phyloP scores from a whole-genome alignment of 352 stramenopile genomes.

The Globisporangium nunn region DNA sequence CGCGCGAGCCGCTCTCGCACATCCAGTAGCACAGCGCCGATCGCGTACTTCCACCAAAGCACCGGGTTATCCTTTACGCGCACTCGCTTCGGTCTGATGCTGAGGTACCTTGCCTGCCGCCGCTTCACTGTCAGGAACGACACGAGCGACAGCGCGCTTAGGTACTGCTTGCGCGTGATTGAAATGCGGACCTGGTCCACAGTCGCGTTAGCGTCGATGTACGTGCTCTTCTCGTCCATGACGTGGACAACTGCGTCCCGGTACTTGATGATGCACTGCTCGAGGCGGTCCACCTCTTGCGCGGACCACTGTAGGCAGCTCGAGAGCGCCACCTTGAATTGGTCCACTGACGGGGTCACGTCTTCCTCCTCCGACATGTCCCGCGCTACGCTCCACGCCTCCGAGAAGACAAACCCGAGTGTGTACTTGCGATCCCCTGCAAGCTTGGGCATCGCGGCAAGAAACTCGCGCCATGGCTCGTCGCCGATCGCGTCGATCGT shows the following conservation, averaged over 20 bases:
- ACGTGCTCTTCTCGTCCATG: slow-evolving; percentile 86
- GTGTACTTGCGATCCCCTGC: slow-evolving; percentile 72
- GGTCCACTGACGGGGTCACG: slow-evolving; percentile 50
- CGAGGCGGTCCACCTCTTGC: slow-evolving; percentile 50
- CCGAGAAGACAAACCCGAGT: slow-evolving; percentile 78
- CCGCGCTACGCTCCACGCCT: slow-evolving; percentile 73
- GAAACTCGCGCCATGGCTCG: slow-evolving; percentile 58
- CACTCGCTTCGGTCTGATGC: slow-evolving; percentile 40
- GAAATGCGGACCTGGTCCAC: slow-evolving; percentile 71
- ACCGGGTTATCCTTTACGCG: slow-evolving; percentile 39
- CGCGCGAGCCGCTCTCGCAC: slow-evolving; percentile 60
- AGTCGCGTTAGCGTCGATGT: slow-evolving; percentile 64
- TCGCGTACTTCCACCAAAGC: slow-evolving; percentile 75
- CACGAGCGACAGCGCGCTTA: slow-evolving; percentile 62
- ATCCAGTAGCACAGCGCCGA: slow-evolving; percentile 63
- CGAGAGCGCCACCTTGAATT: slow-evolving; percentile 67
- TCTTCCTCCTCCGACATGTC: slow-evolving; percentile 76
- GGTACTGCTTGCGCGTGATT: slow-evolving; percentile 59
- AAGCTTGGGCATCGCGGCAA: slow-evolving; percentile 63
- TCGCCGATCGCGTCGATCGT: slow-evolving; percentile 71
- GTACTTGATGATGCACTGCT: slow-evolving; percentile 58
- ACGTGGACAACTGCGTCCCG: slow-evolving; percentile 75
- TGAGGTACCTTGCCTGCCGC: slow-evolving; percentile 48
- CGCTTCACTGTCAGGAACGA: slow-evolving; percentile 66
- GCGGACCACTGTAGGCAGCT: slow-evolving; percentile 75